phyloP scores from a whole-genome alignment of 2,329 filamentous ascomycete genomes.

The Trichoderma cornu-damae region DNA sequence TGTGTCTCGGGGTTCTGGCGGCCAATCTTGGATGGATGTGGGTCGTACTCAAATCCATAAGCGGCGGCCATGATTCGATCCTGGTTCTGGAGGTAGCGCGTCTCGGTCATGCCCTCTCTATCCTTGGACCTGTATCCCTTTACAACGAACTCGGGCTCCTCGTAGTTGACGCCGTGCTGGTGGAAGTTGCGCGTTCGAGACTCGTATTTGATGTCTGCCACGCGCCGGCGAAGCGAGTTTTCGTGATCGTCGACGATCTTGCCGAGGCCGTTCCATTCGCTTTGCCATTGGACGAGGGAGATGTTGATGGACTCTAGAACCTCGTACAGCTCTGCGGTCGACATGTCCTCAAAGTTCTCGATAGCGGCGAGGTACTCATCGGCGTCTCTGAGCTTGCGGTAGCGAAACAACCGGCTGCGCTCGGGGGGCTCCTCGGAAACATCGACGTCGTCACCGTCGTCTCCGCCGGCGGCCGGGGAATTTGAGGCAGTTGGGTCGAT shows the following conservation, averaged over 20 bases:
- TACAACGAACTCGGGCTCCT: conserved; percentile 50
- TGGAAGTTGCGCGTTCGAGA: conserved; percentile 40
- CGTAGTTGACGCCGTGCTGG: conserved; percentile 39
- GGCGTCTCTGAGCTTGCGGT: conserved; percentile 47
- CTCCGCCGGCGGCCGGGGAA: conserved; percentile 36
- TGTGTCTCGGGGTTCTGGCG: conserved; percentile 55
- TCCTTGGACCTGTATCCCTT: conserved; percentile 48
- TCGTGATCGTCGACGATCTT: conserved; percentile 53
- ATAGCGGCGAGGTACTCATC: conserved; percentile 46
- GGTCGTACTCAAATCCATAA: conserved; percentile 58
- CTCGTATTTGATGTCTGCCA: conserved; percentile 45
- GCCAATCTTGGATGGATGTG: conserved; percentile 52
- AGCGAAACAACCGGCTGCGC: conserved; percentile 36
- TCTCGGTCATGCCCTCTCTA: conserved; percentile 40
- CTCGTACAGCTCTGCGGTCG: conserved; percentile 42
- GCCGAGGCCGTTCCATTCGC: conserved; percentile 48
- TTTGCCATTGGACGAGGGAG: conserved; percentile 47
- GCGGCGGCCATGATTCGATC: conserved; percentile 55
- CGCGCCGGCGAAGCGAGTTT: conserved; percentile 48
- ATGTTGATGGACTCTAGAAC: conserved; percentile 42
- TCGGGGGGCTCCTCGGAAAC: conserved; percentile 32
- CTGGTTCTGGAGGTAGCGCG: conserved; percentile 46
- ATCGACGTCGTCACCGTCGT: conserved; percentile 36
- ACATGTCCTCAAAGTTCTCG: conserved; percentile 47
- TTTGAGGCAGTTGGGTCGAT: conserved; percentile 35